Percentiles rank a stretch among this genome's conserved stretches.
Conservation (phyloP, 257 asterid genomes). For the Jaltomata sinuosa region DNA sequence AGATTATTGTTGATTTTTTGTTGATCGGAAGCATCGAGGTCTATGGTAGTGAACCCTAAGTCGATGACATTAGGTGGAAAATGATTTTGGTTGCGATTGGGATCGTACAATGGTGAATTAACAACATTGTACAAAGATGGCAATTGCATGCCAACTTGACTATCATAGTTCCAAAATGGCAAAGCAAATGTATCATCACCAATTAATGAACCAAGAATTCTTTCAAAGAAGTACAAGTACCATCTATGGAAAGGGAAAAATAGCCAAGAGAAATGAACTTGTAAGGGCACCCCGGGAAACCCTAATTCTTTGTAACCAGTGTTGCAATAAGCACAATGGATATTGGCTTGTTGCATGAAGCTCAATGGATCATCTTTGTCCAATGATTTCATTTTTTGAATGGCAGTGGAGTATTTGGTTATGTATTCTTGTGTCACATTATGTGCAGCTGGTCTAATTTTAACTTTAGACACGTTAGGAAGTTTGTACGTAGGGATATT, state of each 20-base stretch:
- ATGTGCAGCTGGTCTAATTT: conserved; percentile 34
- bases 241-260: conserved; percentile 48
- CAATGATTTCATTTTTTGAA: conserved; percentile 22
- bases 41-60: conserved; percentile 13
- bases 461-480: conserved; percentile 2
- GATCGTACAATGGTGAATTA: conserved; percentile 27
- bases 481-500: conserved; percentile 18
- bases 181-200: conserved; percentile 24
- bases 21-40: background rate
- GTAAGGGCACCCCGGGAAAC: conserved; percentile 8
- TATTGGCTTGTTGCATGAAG: conserved; percentile 38
- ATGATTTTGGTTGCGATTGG: conserved; percentile 16
- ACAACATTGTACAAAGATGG: conserved; percentile 19
- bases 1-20: conserved; percentile 27
- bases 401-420: conserved; percentile 26
- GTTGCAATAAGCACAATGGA: conserved; percentile 46
- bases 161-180: conserved; percentile 33
- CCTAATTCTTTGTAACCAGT: conserved; percentile 40
- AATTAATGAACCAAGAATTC: conserved; percentile 21
- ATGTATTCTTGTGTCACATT: conserved; percentile 8
- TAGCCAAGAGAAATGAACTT: conserved; percentile 32
- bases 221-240: conserved; percentile 41
- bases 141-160: conserved; percentile 33
- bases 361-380: conserved; percentile 32
- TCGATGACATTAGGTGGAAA: conserved; percentile 26